Evolutionary conservation across 768 basidiomycete genomes (phyloP).

Genomic region (Auriscalpium vulgare): DNA sequence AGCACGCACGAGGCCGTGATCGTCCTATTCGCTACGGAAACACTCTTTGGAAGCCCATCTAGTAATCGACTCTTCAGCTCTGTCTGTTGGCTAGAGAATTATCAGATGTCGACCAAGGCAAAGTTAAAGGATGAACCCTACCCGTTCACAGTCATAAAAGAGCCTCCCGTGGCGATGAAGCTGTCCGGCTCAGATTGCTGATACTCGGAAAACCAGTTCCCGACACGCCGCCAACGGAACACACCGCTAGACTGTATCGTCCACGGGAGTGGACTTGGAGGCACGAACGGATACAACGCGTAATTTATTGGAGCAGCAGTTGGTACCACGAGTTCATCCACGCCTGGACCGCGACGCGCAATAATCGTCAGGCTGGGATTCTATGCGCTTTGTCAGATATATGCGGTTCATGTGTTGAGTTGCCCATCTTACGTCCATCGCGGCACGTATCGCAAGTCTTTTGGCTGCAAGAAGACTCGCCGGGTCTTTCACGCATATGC

Average conservation of each 20-base stretch:
- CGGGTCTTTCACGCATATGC: constrained; percentile 42
- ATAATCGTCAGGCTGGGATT: constrained; percentile 1
- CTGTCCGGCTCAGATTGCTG: constrained; percentile 27
- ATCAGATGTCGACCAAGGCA: neutral
- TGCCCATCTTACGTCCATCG: constrained; percentile 5
- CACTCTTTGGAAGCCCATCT: neutral
- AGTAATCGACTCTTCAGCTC: neutral
- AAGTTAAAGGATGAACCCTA: neutral
- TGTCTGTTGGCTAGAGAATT: neutral
- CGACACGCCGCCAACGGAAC: constrained; percentile 57
- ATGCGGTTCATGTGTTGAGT: neutral
- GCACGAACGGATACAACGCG: constrained; percentile 61
- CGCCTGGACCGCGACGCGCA: neutral
- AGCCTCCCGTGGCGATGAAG: constrained; percentile 30
- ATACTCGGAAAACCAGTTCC: constrained; percentile 44
- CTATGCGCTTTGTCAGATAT: neutral
- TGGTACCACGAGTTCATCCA: constrained; percentile 1
- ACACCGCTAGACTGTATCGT: constrained; percentile 33
- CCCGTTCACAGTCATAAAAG: constrained; percentile 4
- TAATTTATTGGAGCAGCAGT: constrained; percentile 26
- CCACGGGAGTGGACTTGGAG: constrained; percentile 42
- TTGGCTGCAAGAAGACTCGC: constrained; percentile 36
- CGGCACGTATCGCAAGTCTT: constrained; percentile 43
- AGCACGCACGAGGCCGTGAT: constrained; percentile 15
- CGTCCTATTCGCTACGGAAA: neutral